These are phyloP conservation scores for Beta vulgaris DNA, from an alignment of 148 eudicot genomes.

Conservation along the genomic window DNA sequence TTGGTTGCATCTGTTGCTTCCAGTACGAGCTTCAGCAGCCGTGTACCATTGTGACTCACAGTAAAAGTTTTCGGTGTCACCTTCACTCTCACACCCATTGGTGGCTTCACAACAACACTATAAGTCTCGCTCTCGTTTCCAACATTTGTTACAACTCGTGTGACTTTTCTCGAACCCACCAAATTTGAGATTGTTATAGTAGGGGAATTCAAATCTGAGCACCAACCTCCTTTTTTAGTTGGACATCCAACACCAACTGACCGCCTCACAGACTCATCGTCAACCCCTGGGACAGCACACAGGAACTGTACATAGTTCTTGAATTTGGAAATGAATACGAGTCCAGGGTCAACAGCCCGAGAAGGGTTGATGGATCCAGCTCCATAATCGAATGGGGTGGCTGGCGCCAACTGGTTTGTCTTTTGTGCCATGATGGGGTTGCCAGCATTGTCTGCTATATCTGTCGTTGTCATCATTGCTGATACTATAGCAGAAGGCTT, in stretches of 20 bases:
- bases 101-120: conserved; percentile 39
- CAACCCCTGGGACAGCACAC: conserved; percentile 62
- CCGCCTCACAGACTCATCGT: conserved; percentile 57
- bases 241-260: conserved; percentile 51
- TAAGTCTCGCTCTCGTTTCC: conserved; percentile 46
- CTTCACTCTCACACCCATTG: conserved; percentile 47
- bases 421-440: conserved; percentile 53
- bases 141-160: conserved; percentile 51
- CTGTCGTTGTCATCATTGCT: conserved; percentile 67
- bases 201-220: conserved; percentile 58
- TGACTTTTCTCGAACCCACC: conserved; percentile 56
- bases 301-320: conserved; percentile 49
- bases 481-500: conserved; percentile 56
- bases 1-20: conserved; percentile 45
- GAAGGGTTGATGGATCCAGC: conserved; percentile 53
- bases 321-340: conserved; percentile 46
- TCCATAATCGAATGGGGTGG: conserved; percentile 59
- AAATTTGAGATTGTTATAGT: conserved; percentile 54
- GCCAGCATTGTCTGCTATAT: conserved; percentile 36
- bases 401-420: conserved; percentile 40
- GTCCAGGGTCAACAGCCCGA: conserved; percentile 56
- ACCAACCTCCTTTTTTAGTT: conserved; percentile 35
- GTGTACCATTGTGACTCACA: conserved; percentile 37
- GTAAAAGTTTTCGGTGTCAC: conserved; percentile 39
- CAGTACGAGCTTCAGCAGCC: conserved; percentile 34